Conservation (phyloP, 805 yeast genomes). For the Saitoella complicata region DNA sequence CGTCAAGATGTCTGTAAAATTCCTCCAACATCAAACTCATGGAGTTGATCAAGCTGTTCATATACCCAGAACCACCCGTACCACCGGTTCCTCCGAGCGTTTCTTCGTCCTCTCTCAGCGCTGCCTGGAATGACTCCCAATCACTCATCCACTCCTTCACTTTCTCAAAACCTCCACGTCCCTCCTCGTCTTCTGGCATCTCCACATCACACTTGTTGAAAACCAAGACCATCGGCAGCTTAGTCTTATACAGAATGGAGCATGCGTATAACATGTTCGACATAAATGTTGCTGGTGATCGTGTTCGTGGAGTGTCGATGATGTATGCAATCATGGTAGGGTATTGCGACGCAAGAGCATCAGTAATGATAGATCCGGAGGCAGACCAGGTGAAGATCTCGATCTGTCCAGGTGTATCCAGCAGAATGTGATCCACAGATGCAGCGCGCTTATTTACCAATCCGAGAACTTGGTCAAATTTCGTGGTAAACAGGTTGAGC, state of each 20-base stretch:
- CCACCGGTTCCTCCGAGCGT: slow-evolving; percentile 43
- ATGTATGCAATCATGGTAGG: slow-evolving; percentile 94
- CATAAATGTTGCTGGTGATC: slow-evolving; percentile 92
- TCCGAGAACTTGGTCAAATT: slow-evolving; percentile 84
- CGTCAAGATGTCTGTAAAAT: slow-evolving; percentile 81
- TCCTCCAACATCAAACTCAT: slow-evolving; percentile 94
- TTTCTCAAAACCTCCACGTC: slow-evolving; percentile 43
- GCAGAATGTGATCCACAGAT: slow-evolving; percentile 49
- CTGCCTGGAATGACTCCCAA: slow-evolving; percentile 77
- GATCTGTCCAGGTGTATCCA: slow-evolving; percentile 98
- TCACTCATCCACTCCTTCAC: slow-evolving; percentile 97
- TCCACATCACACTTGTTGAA: slow-evolving; percentile 88
- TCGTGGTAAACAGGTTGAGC: slow-evolving; percentile 78
- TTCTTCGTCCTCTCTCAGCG: slow-evolving; percentile 47
- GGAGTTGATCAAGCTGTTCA: slow-evolving; percentile 84
- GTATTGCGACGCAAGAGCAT: slow-evolving; percentile 85
- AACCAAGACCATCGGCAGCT: slow-evolving; percentile 89
- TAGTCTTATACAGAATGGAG: slow-evolving; percentile 87
- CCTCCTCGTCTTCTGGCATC: not conserved
- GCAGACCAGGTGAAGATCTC: slow-evolving; percentile 97
- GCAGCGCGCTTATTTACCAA: slow-evolving; percentile 61
- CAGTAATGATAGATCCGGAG: slow-evolving; percentile 89
- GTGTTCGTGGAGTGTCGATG: slow-evolving; percentile 88
- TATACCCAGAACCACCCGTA: slow-evolving; percentile 61
- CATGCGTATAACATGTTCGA: slow-evolving; percentile 98